Base-by-base conservation (phyloP, 2,329 filamentous ascomycete species). In the Thielaviopsis musarum region DNA sequence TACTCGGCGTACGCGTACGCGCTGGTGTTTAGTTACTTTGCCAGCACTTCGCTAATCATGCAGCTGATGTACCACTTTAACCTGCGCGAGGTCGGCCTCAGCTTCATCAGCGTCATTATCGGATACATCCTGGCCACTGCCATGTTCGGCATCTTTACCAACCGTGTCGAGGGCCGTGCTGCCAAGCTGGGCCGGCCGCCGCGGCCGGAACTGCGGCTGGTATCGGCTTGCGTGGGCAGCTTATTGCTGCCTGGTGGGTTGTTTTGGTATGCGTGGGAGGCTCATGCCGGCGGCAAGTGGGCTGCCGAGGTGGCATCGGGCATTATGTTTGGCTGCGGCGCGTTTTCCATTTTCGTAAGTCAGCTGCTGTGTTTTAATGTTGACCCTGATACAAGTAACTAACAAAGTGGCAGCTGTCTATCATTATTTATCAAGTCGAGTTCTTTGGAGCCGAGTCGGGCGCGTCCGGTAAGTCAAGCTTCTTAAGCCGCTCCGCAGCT, bases 211-310 rank as follows among this genome's bases (percentile, higher is more conserved):
- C 71, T 83, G 61, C 71, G 82, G 0, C 69, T 85, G 12, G 78
- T 81, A 61, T 73, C 75, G 0, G 78, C 79, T 17, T 82, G 83
- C 76, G 67, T 81, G 9, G 80, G 79, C 1, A 77, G 77, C 61
- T 52, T 79, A 15, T 75, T 76, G 0, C 66, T 82, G 6, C 77
- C 79, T 0, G 57, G 78, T 0, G 75, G 75, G 0, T 66, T 84
- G 10, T 82, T 83, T 65, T 81, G 80, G 78, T 81, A 81, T 63
- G 79, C 74, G 0, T 84, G 81, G 81, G 75, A 76, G 1, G 75
- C 77, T 0, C 67, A 71, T 4, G 60, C 63, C 0, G 70, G 70
- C 6, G 66, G 77, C 1, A 72, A 73, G 3, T 82, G 79, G 77
- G 75, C 73, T 0, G 73, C 74, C 22, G 74, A 78, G 0, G 72